These are phyloP conservation scores for Tanacetum coccineum DNA, from an alignment of 129 eudicot genomes.

Conservation along the genomic window DNA sequence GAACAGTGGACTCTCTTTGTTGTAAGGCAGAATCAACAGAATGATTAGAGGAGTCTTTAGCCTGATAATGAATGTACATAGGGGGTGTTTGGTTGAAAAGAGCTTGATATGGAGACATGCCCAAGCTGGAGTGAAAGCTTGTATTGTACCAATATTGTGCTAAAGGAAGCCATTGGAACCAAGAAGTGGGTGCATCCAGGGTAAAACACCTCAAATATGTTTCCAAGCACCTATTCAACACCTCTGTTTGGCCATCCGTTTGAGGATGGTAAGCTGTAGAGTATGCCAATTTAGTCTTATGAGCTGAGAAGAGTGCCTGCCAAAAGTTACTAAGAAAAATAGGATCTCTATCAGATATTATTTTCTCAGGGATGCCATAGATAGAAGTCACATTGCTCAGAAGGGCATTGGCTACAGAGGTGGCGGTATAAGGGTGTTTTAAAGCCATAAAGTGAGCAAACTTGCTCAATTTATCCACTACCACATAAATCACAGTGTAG, in stretches of 20 bases:
- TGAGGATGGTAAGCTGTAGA: neutral
- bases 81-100: neutral
- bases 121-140: neutral
- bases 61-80: neutral
- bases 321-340: neutral
- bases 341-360: neutral
- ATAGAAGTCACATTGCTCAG: neutral
- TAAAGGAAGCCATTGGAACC: neutral
- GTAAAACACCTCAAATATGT: neutral
- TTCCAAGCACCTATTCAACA: too few relatives aligned
- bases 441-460: neutral
- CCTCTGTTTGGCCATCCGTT: neutral
- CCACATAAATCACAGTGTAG: neutral
- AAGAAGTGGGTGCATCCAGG: neutral
- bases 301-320: neutral
- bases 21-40: neutral
- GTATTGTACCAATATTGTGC: too few relatives aligned
- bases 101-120: neutral
- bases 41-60: neutral
- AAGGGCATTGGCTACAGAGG: neutral
- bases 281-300: neutral
- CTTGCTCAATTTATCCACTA: neutral
- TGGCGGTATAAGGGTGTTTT: neutral
- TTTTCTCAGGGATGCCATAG: neutral
- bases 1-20: neutral